These are phyloP conservation scores for Clitoria ternatea DNA, from an alignment of 306 rosid genomes.

Conservation along the genomic window DNA sequence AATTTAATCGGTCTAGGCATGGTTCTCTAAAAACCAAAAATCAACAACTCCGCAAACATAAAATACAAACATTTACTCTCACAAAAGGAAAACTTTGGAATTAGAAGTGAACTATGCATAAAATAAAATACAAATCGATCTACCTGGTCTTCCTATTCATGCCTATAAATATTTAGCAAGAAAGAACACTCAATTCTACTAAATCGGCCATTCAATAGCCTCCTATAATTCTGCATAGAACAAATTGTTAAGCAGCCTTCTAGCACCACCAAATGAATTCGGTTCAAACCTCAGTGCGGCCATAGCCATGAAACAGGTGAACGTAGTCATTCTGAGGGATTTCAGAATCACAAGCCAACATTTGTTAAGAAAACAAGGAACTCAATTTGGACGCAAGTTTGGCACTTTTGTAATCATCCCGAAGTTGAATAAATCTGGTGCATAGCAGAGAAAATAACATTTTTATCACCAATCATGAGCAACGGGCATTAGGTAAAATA, in stretches of 20 bases:
- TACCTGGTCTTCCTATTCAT: constrained; percentile 24
- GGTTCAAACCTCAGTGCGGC: constrained; percentile 21
- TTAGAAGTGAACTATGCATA: constrained; percentile 5
- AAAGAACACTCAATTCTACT: not conserved
- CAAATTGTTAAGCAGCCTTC: constrained; percentile 4
- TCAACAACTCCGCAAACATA: constrained; percentile 10
- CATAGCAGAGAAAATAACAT: constrained; percentile 26
- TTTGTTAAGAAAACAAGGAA: constrained; percentile 69
- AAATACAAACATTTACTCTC: constrained; percentile 15
- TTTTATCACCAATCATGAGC: constrained; percentile 22
- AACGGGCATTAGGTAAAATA: not conserved
- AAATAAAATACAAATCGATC: constrained; percentile 22
- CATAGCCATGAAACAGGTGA: constrained; percentile 21
- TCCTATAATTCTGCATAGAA: not conserved
- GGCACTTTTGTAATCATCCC: constrained; percentile 97
- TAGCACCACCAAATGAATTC: constrained; percentile 23
- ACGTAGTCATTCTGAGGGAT: not conserved
- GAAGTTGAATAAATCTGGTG: constrained; percentile 81
- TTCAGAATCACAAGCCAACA: constrained; percentile 15
- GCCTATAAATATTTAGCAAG: constrained; percentile 31
- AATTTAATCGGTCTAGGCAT: constrained; percentile 8
- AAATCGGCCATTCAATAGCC: not conserved
- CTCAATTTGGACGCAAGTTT: constrained; percentile 82
- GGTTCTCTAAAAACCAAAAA: constrained; percentile 13
- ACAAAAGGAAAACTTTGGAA: constrained; percentile 16